Evolutionary conservation across 805 yeast species (phyloP).

Genomic region (Candida boleticola): DNA sequence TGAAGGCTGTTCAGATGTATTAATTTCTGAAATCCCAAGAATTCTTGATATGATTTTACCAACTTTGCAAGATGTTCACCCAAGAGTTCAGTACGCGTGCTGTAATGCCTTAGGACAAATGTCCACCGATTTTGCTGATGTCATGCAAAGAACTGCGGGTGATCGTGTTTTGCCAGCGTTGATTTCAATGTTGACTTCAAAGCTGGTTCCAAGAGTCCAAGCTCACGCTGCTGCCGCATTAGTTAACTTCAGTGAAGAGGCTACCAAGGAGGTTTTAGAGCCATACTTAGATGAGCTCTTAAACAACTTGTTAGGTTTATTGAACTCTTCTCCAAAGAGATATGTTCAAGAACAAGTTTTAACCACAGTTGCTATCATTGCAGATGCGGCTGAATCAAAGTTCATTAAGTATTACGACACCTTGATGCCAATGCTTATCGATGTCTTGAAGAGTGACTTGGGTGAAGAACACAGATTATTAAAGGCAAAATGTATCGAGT

Average conservation of each 20-base stretch:
- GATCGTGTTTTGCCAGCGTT: conserved; percentile 81
- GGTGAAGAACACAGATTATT: conserved; percentile 75
- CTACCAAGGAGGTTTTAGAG: conserved; percentile 80
- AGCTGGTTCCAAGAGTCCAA: conserved; percentile 87
- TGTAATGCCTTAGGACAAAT: conserved; percentile 97
- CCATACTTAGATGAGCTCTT: conserved; percentile 88
- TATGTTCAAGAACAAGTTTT: conserved; percentile 97
- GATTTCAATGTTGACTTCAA: conserved; percentile 71
- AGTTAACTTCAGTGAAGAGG: conserved; percentile 92
- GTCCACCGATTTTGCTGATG: conserved; percentile 92
- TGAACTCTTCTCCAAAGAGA: conserved; percentile 75
- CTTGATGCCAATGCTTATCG: conserved; percentile 82
- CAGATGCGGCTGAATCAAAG: conserved; percentile 89
- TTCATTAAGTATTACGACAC: conserved; percentile 92
- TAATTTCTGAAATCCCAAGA: conserved; percentile 76
- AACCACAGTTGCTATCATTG: conserved; percentile 94
- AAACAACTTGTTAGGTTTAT: conserved; percentile 66
- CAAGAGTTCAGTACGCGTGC: conserved; percentile 95
- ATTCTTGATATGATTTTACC: conserved; percentile 85
- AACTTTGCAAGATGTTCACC: conserved; percentile 77
- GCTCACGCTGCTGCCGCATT: conserved; percentile 98
- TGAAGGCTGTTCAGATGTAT: conserved; percentile 91
- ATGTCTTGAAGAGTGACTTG: conserved; percentile 75
- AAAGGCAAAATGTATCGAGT: conserved; percentile 93
- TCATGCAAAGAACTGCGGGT: conserved; percentile 79